Conservation (phyloP, 1,139 yeast species). For the Eremothecium coryli region DNA sequence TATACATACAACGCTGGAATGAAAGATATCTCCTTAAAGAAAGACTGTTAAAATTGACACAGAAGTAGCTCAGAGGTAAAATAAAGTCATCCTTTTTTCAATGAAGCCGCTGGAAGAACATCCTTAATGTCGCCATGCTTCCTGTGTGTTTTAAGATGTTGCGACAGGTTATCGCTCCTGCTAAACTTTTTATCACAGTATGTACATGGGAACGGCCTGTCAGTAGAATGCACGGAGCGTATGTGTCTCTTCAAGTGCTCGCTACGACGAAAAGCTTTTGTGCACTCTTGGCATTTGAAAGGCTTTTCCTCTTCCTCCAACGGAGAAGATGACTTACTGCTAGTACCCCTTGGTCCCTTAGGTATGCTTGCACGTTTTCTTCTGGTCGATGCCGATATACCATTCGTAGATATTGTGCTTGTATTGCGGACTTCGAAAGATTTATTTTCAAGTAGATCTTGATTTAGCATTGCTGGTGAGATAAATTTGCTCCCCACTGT, state of each 20-base stretch:
- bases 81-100: conserved; percentile 4
- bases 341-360: conserved; percentile 6
- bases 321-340: conserved; percentile 18
- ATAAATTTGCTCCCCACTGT: conserved; percentile 6
- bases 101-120: conserved; percentile 4
- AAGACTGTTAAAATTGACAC: no score
- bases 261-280: conserved; percentile 52
- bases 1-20: no score
- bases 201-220: conserved; percentile 65
- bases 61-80: no score
- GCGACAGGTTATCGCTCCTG: conserved; percentile 68
- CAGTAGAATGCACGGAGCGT: conserved; percentile 54
- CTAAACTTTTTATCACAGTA: conserved; percentile 68
- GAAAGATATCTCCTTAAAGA: no score
- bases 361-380: conserved; percentile 10
- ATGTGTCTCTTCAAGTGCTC: conserved; percentile 75
- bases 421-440: conserved; percentile 3
- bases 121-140: conserved; percentile 26
- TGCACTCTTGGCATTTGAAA: conserved; percentile 33
- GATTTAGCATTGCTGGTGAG: conserved; percentile 6
- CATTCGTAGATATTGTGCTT: neutral
- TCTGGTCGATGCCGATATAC: conserved; percentile 2
- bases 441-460: conserved; percentile 5
- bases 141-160: conserved; percentile 65
- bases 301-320: conserved; percentile 31